phyloP scores from a whole-genome alignment of 2,329 filamentous ascomycete species.

The Cucurbitaria berberidis region DNA sequence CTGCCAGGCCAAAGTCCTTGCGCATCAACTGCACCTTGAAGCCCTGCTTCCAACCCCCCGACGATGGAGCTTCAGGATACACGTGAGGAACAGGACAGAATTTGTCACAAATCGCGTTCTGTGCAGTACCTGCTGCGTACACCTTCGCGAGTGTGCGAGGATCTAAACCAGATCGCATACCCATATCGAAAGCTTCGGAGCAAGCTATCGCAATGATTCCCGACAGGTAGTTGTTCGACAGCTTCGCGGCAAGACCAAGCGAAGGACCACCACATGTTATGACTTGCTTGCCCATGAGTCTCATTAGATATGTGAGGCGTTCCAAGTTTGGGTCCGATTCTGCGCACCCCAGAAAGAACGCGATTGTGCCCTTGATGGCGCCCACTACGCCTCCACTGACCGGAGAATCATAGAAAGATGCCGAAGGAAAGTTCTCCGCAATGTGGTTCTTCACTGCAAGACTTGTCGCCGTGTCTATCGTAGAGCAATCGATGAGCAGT shows the following conservation, averaged over 20 bases:
- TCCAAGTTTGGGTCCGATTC: constrained; percentile 54
- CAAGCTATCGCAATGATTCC: constrained; percentile 65
- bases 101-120: constrained; percentile 59
- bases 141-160: constrained; percentile 60
- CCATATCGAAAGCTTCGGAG: constrained; percentile 66
- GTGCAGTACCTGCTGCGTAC: constrained; percentile 59
- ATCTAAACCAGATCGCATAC: constrained; percentile 64
- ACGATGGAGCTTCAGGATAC: constrained; percentile 55
- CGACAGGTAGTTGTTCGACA: constrained; percentile 67
- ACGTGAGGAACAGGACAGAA: constrained; percentile 61
- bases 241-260: constrained; percentile 64
- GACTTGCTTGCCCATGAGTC: constrained; percentile 60
- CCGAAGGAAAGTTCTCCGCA: constrained; percentile 44
- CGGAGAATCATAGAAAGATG: constrained; percentile 61
- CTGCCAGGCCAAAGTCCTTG: constrained; percentile 64
- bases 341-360: constrained; percentile 63
- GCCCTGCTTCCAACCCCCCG: constrained; percentile 59
- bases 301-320: constrained; percentile 53
- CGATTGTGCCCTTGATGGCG: constrained; percentile 59
- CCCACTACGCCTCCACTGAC: constrained; percentile 61
- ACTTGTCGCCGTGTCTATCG: constrained; percentile 61
- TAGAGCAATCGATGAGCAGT: constrained; percentile 62
- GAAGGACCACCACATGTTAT: constrained; percentile 64
- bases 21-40: constrained; percentile 67
- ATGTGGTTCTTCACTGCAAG: constrained; percentile 54